Conservation (phyloP, 2,329 filamentous ascomycete species). For the Sclerotinia minor region DNA sequence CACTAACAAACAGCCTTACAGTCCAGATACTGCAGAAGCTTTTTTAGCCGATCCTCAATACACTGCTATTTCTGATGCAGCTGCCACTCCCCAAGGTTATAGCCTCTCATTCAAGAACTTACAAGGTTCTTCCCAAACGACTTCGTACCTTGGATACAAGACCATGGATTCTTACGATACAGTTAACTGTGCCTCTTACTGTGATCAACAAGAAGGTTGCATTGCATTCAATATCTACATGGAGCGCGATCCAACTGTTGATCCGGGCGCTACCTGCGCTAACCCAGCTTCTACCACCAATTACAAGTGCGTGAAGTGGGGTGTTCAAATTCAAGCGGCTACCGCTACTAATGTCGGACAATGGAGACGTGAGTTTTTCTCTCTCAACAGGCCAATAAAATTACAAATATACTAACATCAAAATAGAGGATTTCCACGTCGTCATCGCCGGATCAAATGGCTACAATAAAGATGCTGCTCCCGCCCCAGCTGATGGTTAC, state of each 20-base stretch:
- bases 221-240: conserved; percentile 43
- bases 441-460: conserved; percentile 49
- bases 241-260: conserved; percentile 42
- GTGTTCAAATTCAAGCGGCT: conserved; percentile 36
- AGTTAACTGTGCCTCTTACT: conserved; percentile 37
- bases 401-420: conserved; percentile 6
- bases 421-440: conserved; percentile 42
- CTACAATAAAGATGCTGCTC: conserved; percentile 41
- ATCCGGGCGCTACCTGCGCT: conserved; percentile 39
- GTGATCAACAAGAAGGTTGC: conserved; percentile 39
- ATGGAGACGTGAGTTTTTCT: conserved; percentile 32
- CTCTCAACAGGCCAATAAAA: no score
- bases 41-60: conserved; percentile 10
- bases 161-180: conserved; percentile 41
- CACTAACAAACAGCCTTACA: not conserved
- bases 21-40: conserved; percentile 10
- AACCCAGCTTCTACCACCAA: conserved; percentile 43
- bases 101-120: conserved; percentile 40
- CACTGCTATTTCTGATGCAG: not conserved
- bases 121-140: conserved; percentile 39
- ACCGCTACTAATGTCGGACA: conserved; percentile 43
- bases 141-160: conserved; percentile 37
- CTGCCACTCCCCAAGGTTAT: conserved; percentile 41
- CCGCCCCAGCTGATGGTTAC: conserved; percentile 10
- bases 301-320: conserved; percentile 44